Base-by-base conservation (phyloP, 208 protist genomes). In the Crithidia sp. region DNA sequence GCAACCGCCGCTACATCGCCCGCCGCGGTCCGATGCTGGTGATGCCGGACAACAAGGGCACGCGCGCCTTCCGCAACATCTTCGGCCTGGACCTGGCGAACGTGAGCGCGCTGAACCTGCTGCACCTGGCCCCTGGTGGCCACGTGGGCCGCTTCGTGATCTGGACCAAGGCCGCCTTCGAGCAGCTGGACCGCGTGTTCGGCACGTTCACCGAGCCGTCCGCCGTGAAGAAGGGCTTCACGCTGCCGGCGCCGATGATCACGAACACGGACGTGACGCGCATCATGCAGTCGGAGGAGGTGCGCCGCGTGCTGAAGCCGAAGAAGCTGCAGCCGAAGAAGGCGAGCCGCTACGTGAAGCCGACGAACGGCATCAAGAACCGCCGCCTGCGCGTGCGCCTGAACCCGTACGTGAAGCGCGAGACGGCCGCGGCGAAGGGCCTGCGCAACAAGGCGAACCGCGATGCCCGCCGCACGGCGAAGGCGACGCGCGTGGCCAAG, bases 101-200 rank as follows among this genome's bases (percentile, higher is more conserved):
- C 72, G 99, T 99, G 43, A 78, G 85, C 55, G 66, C 90, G 60
- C 87, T 99, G 43, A 99, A 99, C 93, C 88, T 99, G 43, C 93
- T 99, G 45, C 88, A 99, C 85, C 96, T 99, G 19, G 99, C 99
- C 47, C 99, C 99, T 66, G 99, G 99, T 93, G 98, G 98, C 66
- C 98, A 99, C 88, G 64, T 99, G 9, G 99, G 99, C 85, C 95
- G 99, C 84, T 99, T 99, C 81, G 79, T 99, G 86, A 98, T 99
- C 88, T 99, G 99, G 99, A 99, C 98, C 71, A 84, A 99, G 85
- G 79, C 72, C 81, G 99, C 99, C 43, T 99, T 99, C 85, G 88
- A 98, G 74, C 87, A 93, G 82, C 93, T 99, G 36, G 96, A 99
- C 85, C 54, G 55, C n/a, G 80, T 99, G 84, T 99, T 97, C 76